Evolutionary conservation across 2,329 filamentous ascomycete species (phyloP).

Genomic region (Fusarium brachygibbosum): DNA sequence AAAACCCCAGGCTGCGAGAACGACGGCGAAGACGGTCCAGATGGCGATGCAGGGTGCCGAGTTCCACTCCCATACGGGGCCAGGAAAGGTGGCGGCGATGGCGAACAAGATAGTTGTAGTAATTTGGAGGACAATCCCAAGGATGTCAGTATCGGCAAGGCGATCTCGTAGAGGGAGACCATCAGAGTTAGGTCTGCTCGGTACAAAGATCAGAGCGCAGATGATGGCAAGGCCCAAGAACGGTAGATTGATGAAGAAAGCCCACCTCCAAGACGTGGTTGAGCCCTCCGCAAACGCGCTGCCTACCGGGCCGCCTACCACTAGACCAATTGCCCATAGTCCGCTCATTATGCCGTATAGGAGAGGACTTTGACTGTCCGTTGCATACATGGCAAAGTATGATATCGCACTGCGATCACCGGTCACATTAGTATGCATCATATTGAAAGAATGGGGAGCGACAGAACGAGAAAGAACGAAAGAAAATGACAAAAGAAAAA

Average conservation of each 20-base stretch:
- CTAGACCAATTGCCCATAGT: constrained; percentile 8
- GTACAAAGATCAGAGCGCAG: constrained; percentile 58
- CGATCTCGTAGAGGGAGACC: constrained; percentile 38
- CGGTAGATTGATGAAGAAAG: constrained; percentile 67
- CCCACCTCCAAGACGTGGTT: constrained; percentile 59
- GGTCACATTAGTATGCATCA: too few relatives aligned
- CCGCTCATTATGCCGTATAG: constrained; percentile 4
- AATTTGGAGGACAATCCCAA: background rate
- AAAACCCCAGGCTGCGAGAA: background rate
- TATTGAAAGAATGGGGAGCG: too few relatives aligned
- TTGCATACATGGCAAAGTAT: constrained; percentile 1
- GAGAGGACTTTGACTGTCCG: background rate
- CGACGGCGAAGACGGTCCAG: background rate
- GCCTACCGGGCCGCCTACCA: background rate
- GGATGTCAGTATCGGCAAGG: background rate
- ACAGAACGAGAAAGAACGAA: too few relatives aligned
- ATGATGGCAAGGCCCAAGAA: constrained; percentile 57
- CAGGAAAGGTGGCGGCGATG: constrained; percentile 6
- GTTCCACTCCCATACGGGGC: constrained; percentile 5
- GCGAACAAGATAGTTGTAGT: constrained; percentile 1
- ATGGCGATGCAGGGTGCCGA: background rate
- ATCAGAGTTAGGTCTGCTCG: background rate
- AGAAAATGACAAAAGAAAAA: too few relatives aligned
- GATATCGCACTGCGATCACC: background rate
- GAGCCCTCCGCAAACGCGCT: constrained; percentile 51